phyloP scores from a whole-genome alignment of 129 eudicot genomes.

The Tagetes patula region DNA sequence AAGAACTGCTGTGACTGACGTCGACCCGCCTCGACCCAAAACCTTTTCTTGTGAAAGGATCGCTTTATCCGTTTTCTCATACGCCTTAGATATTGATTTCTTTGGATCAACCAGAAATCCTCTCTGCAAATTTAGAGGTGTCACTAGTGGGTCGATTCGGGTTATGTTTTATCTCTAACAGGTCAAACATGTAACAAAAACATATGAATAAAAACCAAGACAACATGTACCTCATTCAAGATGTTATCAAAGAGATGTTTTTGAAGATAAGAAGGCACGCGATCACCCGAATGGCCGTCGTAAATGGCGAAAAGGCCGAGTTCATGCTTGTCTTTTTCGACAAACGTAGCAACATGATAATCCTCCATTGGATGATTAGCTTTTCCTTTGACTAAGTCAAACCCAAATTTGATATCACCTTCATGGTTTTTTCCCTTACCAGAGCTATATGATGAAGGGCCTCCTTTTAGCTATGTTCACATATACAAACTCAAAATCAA shows the following conservation, averaged over 20 bases:
- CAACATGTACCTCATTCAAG: constrained; percentile 51
- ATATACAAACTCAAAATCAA: constrained; percentile 3
- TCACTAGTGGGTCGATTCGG: too few relatives aligned
- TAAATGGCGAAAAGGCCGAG: constrained; percentile 68
- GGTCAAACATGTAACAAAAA: not conserved
- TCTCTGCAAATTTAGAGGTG: constrained; percentile 27
- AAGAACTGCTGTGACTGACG: constrained; percentile 68
- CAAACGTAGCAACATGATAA: constrained; percentile 69
- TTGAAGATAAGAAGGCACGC: constrained; percentile 64
- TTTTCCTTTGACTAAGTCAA: constrained; percentile 65
- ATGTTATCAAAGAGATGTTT: constrained; percentile 60
- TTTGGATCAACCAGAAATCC: constrained; percentile 65
- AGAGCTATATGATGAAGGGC: constrained; percentile 42
- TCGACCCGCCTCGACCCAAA: constrained; percentile 67
- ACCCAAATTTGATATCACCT: constrained; percentile 53
- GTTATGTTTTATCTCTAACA: too few relatives aligned
- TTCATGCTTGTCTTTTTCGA: constrained; percentile 48
- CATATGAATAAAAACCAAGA: not conserved
- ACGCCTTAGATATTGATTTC: constrained; percentile 53
- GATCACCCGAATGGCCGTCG: constrained; percentile 66
- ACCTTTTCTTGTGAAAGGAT: constrained; percentile 54
- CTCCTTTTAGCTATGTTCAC: constrained; percentile 39
- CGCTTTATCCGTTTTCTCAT: constrained; percentile 62
- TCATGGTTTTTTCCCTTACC: constrained; percentile 63
- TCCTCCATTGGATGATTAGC: constrained; percentile 82